Base-by-base conservation (phyloP, 2,329 filamentous ascomycete genomes). In the Colletotrichum cordylinicola region DNA sequence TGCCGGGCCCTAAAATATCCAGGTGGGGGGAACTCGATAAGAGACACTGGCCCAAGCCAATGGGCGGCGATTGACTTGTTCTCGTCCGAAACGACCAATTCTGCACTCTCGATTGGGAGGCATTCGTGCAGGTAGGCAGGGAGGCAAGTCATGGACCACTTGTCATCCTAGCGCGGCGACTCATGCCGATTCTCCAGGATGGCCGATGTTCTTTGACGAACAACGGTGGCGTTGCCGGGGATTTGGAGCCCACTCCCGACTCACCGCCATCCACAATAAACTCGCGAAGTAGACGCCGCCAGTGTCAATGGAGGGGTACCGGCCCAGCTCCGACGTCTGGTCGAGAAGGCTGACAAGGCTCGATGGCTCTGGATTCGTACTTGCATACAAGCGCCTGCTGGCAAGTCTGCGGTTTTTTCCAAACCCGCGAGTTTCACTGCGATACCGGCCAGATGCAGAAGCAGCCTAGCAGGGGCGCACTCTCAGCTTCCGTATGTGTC, bases 1-100 rank as follows among this genome's bases (percentile, higher is more conserved):
- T 76, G 74, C 71, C 71, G 66, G 72, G 74, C 69, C 67, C 71
- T 74, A 76, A 76, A 74, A 70, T 76, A 66, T 35, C 21, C 58
- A 69, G 67, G 65, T 76, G 70, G 71, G 74, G 64, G 66, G 31
- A 48, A 67, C 71, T 70, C 60, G 71, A 76, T 69, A 74, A 74
- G 70, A 69, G 70, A 66, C 74, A 52, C 39, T 39, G 24, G 39
- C 12, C 43, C 74, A 65, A 65, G 15, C 74, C 74, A 74, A 76
- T 64, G 60, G 29, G 35, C 64, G 58, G 31, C 65, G 33, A 21
- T 16, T 60, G 39, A 58, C 70, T 58, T 65, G 66, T 70, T 43
- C 66, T 71, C 55, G 66, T 48, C 52, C 66, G 35, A 76, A 75
- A 76, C 74, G 74, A 72, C 72, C 66, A 67, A 37, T 27, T 61